Evolutionary conservation across 495 filamentous ascomycete genomes (phyloP), one percentile per base, ranked within the genome.

Genomic region (Tuber calosporum): DNA sequence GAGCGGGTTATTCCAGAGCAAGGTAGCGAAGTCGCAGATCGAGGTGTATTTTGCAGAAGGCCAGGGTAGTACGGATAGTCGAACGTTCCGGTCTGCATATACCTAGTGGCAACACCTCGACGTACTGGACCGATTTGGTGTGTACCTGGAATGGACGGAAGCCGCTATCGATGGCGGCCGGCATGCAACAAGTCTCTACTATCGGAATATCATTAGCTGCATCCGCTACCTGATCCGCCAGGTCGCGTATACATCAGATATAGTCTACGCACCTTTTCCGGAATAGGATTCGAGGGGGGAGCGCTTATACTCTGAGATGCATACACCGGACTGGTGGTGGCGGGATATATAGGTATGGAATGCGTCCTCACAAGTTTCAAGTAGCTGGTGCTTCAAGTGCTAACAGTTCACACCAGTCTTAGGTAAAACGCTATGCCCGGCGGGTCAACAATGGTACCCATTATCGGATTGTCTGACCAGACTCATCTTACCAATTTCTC

Each of bases 401-500:
- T 41, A 41, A 41, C 40, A 41, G 40, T 15, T 2, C 37, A 38
- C 37, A 2, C 7, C 40, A 41, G 3, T 5, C 0, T 17, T 8
- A 7, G 1, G 15, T 30, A 74, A 71, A 48, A 20, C 1, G 36
- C 37, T 2, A 69, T 77, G 9, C 69, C 74, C 0, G 62, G 8
- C 4, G 37, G 42, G 7, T 48, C 69, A 30, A 79, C 68, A 8
- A 19, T 79, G 1, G 42, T 74, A 13, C 68, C 75, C 5, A 39
- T 78, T 5, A 74, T 78, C 37, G 68, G 41, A 39, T 43, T 48
- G 19, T 74, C 69, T 2, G 75, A 79, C 38, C 3, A 34, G 2
- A 77, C 75, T 22, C 75, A 78, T 8, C 43, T 78, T 11, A 79
- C 71, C 9, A 79, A 77, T 71, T 79, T 73, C 45, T 78, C 26